Evolutionary conservation across 2,329 filamentous ascomycete species (phyloP), one percentile per base, ranked within the genome.

Genomic region (Fusarium duplospermum): DNA sequence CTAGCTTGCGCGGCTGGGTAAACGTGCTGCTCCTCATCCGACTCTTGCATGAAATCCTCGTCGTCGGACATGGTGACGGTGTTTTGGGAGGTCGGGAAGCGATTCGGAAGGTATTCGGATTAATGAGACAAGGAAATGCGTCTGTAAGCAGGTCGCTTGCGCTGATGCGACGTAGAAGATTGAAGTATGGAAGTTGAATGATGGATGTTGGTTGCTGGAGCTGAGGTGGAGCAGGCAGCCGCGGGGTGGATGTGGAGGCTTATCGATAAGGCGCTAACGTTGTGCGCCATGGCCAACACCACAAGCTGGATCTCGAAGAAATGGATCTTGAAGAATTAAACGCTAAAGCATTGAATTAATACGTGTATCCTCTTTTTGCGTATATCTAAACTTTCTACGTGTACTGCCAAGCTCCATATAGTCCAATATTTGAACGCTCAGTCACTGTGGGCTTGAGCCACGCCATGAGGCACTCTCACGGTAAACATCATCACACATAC

Each of bases 21-120:
- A 56, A 75, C 81, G 67, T 75, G 83, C 84, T 85, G 83, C 79
- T 86, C 84, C 75, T 86, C 84, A 57, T 85, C 84, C 38, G 84
- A 86, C 79, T 86, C 83, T 73, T 86, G 84, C 84, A 86, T 86
- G 58, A 86, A 86, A 76, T 86, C 84, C 73, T 85, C 84, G 71
- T 88, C 87, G 80, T 88, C 87, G 42, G 87, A 88, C 87, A 88
- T 88, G 18, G 63, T 82, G 79, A 20, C 31, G 14, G 14, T 10
- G 6, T 38, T 9, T 9, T 2, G 9, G 31, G 4, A 2, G n/a
- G 6, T 13, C 14, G 1, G 13, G 35, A 20, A 13, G 42, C 10
- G 9, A 16, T 36, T 16, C 9, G 4, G 16, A 29, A 52, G 6
- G 6, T 0, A 13, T 16, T 27, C 7, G 5, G 18, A 29, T 14